A percentile compares a stretch with the other conserved stretches of the same genome.
Evolutionary conservation across 176 grass and related monocot genomes (phyloP).

Genomic region (Puya raimondii): DNA sequence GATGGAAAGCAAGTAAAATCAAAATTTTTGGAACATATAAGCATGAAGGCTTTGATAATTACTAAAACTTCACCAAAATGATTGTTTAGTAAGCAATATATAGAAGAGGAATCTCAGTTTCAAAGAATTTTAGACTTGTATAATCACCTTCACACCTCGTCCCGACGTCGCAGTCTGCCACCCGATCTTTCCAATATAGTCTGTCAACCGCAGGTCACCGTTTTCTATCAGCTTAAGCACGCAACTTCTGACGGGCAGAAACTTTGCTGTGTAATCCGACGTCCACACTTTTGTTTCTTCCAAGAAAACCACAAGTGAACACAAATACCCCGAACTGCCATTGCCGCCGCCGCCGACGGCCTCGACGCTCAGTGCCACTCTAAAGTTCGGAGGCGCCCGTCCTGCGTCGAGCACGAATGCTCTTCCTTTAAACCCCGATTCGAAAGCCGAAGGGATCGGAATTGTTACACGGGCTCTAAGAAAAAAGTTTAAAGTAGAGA

Average conservation of each 20-base stretch:
- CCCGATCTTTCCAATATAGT: constrained; percentile 17
- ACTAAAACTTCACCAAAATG: too few species aligned
- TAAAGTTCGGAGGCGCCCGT: constrained; percentile 15
- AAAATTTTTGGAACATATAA: not conserved
- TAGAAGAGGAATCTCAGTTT: not conserved
- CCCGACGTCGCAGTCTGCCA: constrained; percentile 24
- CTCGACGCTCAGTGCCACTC: constrained; percentile 29
- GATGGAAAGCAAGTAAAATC: constrained; percentile 4
- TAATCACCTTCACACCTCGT: constrained; percentile 36
- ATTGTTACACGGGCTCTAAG: constrained; percentile 22
- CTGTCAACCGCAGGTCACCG: constrained; percentile 34
- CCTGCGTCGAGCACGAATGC: constrained; percentile 18
- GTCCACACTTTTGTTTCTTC: constrained; percentile 40
- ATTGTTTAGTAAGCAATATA: too few species aligned
- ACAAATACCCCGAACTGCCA: constrained; percentile 16
- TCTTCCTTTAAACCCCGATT: constrained; percentile 24
- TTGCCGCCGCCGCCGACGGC: not conserved
- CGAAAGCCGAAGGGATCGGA: constrained; percentile 16
- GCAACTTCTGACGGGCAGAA: constrained; percentile 15
- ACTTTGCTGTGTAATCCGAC: constrained; percentile 28
- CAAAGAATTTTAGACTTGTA: not conserved
- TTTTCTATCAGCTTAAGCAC: constrained; percentile 20
- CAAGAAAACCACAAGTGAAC: constrained; percentile 26
- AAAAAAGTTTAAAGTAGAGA: constrained; percentile 17
- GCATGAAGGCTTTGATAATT: too few species aligned